Conservation (phyloP, 768 basidiomycete genomes). For the Lactifluus pinguis region DNA sequence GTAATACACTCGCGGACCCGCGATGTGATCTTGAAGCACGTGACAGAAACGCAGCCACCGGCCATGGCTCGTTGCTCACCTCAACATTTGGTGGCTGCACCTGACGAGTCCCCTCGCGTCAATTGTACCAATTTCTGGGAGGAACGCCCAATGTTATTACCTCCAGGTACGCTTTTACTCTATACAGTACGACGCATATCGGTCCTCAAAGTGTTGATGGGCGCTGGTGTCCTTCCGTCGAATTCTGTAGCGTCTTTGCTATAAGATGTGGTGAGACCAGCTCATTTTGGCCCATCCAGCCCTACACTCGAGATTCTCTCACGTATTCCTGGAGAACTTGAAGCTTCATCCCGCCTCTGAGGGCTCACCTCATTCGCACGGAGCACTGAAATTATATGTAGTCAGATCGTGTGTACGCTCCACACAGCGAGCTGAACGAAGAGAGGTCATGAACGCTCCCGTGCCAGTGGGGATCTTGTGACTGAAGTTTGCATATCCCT, state of each 20-base stretch:
- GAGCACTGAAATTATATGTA: no score
- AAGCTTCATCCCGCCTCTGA: no score
- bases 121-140: constrained; percentile 76
- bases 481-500: constrained; percentile 45
- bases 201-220: constrained; percentile 22
- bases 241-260: constrained; percentile 58
- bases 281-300: constrained; percentile 52
- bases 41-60: constrained; percentile 44
- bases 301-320: constrained; percentile 69
- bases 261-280: constrained; percentile 72
- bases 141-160: constrained; percentile 48
- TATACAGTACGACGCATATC: not conserved
- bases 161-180: constrained; percentile 42
- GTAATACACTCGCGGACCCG: no score
- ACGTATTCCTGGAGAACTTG: constrained; percentile 52
- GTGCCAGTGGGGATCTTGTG: no score
- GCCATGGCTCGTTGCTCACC: constrained; percentile 59
- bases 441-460: no score
- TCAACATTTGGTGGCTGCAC: constrained; percentile 69
- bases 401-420: no score
- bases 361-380: no score
- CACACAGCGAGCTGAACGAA: no score
- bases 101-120: constrained; percentile 55
- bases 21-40: no score
- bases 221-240: constrained; percentile 68